phyloP scores from a whole-genome alignment of 1,139 yeast genomes.

The Debaryomyces robertsiae region DNA sequence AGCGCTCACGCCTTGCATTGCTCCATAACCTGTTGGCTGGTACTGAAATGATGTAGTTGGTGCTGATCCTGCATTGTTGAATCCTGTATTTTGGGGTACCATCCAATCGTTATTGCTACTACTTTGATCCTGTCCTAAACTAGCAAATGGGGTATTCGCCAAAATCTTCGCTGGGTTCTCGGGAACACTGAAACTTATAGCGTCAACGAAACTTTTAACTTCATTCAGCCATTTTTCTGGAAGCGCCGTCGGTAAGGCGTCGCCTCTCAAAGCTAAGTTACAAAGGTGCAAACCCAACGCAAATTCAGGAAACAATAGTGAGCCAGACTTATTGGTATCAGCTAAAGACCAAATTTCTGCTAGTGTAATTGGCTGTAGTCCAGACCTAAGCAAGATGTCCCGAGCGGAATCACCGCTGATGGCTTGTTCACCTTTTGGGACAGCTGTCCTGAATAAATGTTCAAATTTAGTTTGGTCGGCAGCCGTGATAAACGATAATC shows the following conservation, averaged over 20 bases:
- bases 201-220: slow-evolving; percentile 84
- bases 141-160: slow-evolving; percentile 52
- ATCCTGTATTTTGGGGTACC: slow-evolving; percentile 31
- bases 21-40: slow-evolving; percentile 41
- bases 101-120: slow-evolving; percentile 27
- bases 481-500: slow-evolving; percentile 82
- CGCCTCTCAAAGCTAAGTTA: slow-evolving; percentile 75
- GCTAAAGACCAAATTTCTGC: slow-evolving; percentile 91
- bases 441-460: slow-evolving; percentile 74
- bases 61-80: slow-evolving; percentile 15
- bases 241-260: slow-evolving; percentile 68
- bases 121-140: slow-evolving; percentile 20
- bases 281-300: slow-evolving; percentile 91
- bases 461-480: slow-evolving; percentile 87
- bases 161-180: slow-evolving; percentile 51
- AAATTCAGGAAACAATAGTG: slow-evolving; percentile 88
- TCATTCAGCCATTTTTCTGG: slow-evolving; percentile 80
- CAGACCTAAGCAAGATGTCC: slow-evolving; percentile 77
- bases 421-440: slow-evolving; percentile 75
- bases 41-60: slow-evolving; percentile 35
- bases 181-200: slow-evolving; percentile 79
- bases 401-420: slow-evolving; percentile 79
- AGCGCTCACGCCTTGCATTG: slow-evolving; percentile 20
- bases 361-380: slow-evolving; percentile 70
- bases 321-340: slow-evolving; percentile 85